Percentiles rank a stretch among this genome's conserved stretches.
These are phyloP conservation scores for Chrysoporthe austroafricana DNA, from an alignment of 2,329 filamentous ascomycete genomes.

Conservation along the genomic window DNA sequence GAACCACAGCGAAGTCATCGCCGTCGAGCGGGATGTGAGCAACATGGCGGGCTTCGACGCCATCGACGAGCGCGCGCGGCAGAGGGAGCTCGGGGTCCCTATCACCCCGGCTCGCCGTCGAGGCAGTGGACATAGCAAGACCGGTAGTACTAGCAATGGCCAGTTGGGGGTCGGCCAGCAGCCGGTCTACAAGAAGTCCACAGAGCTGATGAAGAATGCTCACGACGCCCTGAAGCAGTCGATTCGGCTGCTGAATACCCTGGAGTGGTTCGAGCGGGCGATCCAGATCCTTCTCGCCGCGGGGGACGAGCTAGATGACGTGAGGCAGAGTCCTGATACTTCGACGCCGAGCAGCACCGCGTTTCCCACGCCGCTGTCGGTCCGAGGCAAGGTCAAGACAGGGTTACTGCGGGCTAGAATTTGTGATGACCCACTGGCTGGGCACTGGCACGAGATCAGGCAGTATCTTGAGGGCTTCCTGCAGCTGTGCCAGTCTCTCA, in stretches of 20 bases:
- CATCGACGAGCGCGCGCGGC: conserved; percentile 30
- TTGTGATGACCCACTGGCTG: conserved; percentile 35
- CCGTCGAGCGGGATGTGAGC: conserved; percentile 48
- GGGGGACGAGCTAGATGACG: conserved; percentile 46
- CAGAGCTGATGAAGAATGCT: conserved; percentile 51
- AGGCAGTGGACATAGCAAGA: background rate
- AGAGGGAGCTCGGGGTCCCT: conserved; percentile 30
- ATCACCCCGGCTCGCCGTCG: background rate
- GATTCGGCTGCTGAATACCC: conserved; percentile 50
- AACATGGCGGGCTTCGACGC: conserved; percentile 46
- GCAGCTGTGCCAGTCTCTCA: conserved; percentile 48
- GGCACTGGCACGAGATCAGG: conserved; percentile 51
- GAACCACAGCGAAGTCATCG: conserved; percentile 47
- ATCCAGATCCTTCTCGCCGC: conserved; percentile 48
- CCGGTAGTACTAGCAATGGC: conserved; percentile 25
- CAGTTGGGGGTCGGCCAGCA: conserved; percentile 23
- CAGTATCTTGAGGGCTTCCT: conserved; percentile 51
- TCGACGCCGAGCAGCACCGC: conserved; percentile 12
- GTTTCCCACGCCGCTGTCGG: conserved; percentile 26
- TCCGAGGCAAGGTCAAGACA: conserved; percentile 30
- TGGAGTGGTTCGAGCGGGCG: conserved; percentile 52
- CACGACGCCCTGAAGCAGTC: conserved; percentile 51
- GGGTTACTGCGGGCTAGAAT: conserved; percentile 29
- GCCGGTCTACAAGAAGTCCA: conserved; percentile 48
- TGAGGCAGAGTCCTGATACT: conserved; percentile 31